Conservation (phyloP, 2,329 filamentous ascomycete species). For the Botryosphaeria dothidea region DNA sequence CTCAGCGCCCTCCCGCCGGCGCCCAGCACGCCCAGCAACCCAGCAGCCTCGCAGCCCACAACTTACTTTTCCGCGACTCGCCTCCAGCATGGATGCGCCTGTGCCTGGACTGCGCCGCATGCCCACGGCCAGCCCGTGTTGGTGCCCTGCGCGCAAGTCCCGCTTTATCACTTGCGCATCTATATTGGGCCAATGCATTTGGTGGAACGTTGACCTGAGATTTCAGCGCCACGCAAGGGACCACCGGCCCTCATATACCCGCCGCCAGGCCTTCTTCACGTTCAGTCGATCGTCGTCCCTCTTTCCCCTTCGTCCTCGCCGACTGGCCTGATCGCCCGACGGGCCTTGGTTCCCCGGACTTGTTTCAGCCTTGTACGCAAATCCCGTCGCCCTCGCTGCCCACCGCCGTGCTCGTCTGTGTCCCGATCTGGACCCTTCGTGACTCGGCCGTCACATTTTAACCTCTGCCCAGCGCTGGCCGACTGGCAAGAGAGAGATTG, state of each 20-base stretch:
- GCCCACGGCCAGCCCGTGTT: background rate
- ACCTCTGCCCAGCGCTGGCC: background rate
- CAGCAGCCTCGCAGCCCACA: background rate
- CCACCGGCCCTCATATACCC: background rate
- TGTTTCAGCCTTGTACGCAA: slow-evolving; percentile 16
- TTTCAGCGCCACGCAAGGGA: slow-evolving; percentile 3
- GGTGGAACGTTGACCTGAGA: slow-evolving; percentile 5
- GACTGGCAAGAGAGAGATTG: background rate
- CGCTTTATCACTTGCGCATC: background rate
- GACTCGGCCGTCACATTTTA: background rate
- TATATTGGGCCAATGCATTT: slow-evolving; percentile 2
- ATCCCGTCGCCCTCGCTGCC: background rate
- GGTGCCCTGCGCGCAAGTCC: background rate
- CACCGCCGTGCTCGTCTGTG: background rate
- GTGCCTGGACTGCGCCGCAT: slow-evolving; percentile 14
- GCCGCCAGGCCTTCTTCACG: background rate
- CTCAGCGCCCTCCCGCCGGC: background rate
- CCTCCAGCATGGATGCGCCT: background rate
- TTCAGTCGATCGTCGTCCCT: background rate
- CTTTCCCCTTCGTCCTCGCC: background rate
- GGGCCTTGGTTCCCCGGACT: background rate
- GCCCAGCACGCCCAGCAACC: background rate
- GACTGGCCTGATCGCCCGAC: slow-evolving; percentile 6
- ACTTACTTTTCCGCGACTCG: background rate
- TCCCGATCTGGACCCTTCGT: background rate